Percentiles rank a stretch among this genome's conserved stretches.
phyloP scores from a whole-genome alignment of 2,329 filamentous ascomycete genomes.

The Chaetomium sp. region DNA sequence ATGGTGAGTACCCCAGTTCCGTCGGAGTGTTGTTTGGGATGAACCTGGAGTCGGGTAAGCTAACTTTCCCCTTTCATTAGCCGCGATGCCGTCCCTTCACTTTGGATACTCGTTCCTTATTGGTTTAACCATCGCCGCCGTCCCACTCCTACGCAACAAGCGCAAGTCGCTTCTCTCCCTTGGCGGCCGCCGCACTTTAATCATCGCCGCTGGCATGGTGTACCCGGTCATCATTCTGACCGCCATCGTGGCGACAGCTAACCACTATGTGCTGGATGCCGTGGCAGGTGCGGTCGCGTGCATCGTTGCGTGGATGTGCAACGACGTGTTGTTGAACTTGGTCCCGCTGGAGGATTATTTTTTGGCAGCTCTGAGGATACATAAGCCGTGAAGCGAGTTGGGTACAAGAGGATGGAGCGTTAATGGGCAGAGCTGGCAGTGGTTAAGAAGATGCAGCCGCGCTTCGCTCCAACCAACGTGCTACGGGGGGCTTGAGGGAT shows the following conservation, averaged over 20 bases:
- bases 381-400: constrained; percentile 46
- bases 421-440: too few species aligned
- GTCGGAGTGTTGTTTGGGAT: neutral
- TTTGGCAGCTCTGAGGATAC: constrained; percentile 54
- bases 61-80: constrained; percentile 28
- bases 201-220: constrained; percentile 45
- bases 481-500: too few species aligned
- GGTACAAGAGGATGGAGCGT: neutral
- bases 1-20: constrained; percentile 41
- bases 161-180: constrained; percentile 36
- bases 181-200: constrained; percentile 42
- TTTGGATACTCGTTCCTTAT: constrained; percentile 71
- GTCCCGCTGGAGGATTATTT: constrained; percentile 63
- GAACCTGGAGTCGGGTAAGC: neutral
- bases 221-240: constrained; percentile 61
- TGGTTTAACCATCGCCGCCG: constrained; percentile 60
- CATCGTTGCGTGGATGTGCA: constrained; percentile 54
- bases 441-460: too few species aligned
- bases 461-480: too few species aligned
- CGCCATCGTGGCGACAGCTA: constrained; percentile 65
- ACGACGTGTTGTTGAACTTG: constrained; percentile 53
- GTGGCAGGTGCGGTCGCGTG: constrained; percentile 62
- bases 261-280: constrained; percentile 67
- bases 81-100: constrained; percentile 69
- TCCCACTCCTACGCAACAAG: constrained; percentile 47